Conservation (phyloP, 805 yeast genomes). For the Ogataea thermomethanolica region DNA sequence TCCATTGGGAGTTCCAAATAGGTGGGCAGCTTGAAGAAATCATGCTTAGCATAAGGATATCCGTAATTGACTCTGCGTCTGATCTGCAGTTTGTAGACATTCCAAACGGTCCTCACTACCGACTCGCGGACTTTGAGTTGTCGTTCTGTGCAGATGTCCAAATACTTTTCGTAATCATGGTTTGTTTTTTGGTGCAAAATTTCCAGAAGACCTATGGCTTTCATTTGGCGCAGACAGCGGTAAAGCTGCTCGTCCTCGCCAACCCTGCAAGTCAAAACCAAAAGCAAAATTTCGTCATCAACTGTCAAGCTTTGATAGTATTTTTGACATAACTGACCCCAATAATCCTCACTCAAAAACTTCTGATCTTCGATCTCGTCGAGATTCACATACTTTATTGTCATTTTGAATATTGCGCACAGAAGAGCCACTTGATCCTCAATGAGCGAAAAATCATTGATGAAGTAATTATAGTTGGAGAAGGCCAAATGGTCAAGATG, state of each 20-base stretch:
- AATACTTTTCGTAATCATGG: slow-evolving; percentile 27
- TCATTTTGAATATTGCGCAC: slow-evolving; percentile 35
- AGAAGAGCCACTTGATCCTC: slow-evolving; percentile 28
- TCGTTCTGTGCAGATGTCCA: slow-evolving; percentile 29
- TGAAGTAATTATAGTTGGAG: slow-evolving; percentile 34
- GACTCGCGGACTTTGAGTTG: slow-evolving; percentile 36
- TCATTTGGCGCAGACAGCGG: slow-evolving; percentile 13
- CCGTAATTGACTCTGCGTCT: slow-evolving; percentile 36
- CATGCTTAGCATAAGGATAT: slow-evolving; percentile 30
- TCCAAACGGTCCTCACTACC: slow-evolving; percentile 36
- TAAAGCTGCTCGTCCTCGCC: slow-evolving; percentile 26
- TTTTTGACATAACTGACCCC: slow-evolving; percentile 36
- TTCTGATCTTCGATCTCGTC: slow-evolving; percentile 24
- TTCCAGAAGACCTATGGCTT: slow-evolving; percentile 11
- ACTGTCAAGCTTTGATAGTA: slow-evolving; percentile 31
- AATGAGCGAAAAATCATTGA: slow-evolving; percentile 30
- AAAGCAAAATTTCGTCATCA: slow-evolving; percentile 27
- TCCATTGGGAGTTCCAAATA: slow-evolving; percentile 35
- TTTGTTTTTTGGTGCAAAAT: slow-evolving; percentile 11
- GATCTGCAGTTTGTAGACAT: slow-evolving; percentile 35
- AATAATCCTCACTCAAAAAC: slow-evolving; percentile 33
- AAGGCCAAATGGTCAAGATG: slow-evolving; percentile 36
- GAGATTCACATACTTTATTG: slow-evolving; percentile 32
- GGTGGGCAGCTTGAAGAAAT: slow-evolving; percentile 28
- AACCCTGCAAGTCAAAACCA: slow-evolving; percentile 26